Evolutionary conservation across 129 eudicot species (phyloP).

Genomic region (Helianthus annuus): DNA sequence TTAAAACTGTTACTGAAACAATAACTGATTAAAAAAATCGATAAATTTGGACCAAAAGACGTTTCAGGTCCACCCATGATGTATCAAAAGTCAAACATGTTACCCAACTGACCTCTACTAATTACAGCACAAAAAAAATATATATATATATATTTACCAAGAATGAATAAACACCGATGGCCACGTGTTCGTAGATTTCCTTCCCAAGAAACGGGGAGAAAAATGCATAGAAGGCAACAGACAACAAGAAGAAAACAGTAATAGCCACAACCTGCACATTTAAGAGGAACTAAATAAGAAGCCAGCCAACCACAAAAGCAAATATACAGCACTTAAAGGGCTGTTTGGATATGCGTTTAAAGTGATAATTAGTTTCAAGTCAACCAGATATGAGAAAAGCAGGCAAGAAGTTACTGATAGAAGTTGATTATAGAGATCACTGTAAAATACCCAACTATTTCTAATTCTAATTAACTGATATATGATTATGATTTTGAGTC

Average conservation of each 20-base stretch:
- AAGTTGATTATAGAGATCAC: too few relatives aligned
- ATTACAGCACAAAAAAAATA: neutral
- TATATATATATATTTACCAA: slow-evolving; percentile 47
- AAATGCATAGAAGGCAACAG: slow-evolving; percentile 88
- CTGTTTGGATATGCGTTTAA: neutral
- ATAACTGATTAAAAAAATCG: too few relatives aligned
- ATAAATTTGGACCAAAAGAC: neutral
- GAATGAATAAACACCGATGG: slow-evolving; percentile 74
- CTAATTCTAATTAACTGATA: neutral
- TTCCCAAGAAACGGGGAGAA: slow-evolving; percentile 96
- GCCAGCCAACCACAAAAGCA: neutral
- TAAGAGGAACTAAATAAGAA: slow-evolving; percentile 6
- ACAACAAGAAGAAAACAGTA: slow-evolving; percentile 67
- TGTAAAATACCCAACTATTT: too few relatives aligned
- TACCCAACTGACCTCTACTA: neutral
- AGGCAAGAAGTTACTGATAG: too few relatives aligned
- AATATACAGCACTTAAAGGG: neutral
- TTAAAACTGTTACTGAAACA: neutral
- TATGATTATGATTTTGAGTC: neutral
- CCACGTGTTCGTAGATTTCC: slow-evolving; percentile 64
- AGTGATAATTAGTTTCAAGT: neutral
- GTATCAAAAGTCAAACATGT: neutral
- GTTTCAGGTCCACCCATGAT: neutral
- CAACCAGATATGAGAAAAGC: too few relatives aligned
- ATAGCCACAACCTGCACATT: slow-evolving; percentile 85